Conservation (phyloP, 2,329 filamentous ascomycete genomes). For the Coniochaeta prunicola region DNA sequence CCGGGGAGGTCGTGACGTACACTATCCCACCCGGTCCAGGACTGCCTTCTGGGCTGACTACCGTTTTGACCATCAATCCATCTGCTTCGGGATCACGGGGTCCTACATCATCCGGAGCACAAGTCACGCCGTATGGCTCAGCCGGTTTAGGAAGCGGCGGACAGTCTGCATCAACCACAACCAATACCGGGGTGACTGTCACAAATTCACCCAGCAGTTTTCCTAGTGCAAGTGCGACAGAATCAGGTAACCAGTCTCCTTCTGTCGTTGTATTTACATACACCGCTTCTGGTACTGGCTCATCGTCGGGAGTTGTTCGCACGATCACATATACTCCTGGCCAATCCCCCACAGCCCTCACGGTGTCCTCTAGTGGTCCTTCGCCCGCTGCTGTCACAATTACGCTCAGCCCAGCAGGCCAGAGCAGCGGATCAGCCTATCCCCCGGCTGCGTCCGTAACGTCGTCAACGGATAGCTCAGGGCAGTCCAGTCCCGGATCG, state of each 20-base stretch:
- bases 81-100: neutral
- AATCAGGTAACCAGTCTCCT: neutral
- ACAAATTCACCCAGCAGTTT: neutral
- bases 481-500: neutral
- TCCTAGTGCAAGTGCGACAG: neutral
- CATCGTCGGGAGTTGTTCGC: constrained; percentile 7
- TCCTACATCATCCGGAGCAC: neutral
- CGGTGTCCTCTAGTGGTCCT: neutral
- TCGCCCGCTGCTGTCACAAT: neutral
- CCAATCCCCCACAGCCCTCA: constrained; percentile 4
- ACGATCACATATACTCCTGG: constrained; percentile 12
- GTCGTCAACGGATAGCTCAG: neutral
- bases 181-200: neutral
- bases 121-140: neutral
- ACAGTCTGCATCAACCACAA: neutral
- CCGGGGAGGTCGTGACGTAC: constrained; percentile 9
- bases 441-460: neutral
- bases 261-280: constrained; percentile 11
- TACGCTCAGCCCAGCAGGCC: neutral
- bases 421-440: neutral
- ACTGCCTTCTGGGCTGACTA: constrained; percentile 11
- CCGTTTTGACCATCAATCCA: constrained; percentile 11
- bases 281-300: constrained; percentile 8
- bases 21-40: constrained; percentile 9
- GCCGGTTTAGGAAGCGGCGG: neutral